Conservation (phyloP, 176 grass and related monocot species). For the Melocanna baccifera region DNA sequence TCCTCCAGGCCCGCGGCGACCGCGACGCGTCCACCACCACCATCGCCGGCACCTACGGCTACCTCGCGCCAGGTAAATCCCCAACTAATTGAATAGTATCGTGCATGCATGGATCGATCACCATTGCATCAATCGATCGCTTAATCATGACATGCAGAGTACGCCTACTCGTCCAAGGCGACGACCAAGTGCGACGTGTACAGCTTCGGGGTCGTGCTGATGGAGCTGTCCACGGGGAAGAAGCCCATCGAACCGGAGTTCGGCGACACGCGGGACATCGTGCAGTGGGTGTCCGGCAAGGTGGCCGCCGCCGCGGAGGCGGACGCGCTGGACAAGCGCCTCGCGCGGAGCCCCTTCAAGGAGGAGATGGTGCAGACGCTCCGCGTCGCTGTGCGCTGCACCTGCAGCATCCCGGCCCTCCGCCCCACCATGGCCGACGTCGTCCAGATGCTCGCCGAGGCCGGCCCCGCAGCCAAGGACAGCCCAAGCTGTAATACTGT, state of each 20-base stretch:
- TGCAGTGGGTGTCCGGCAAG: conserved; percentile 82
- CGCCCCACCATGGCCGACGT: conserved; percentile 96
- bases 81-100: background rate
- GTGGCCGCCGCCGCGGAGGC: conserved; percentile 40
- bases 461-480: conserved; percentile 22
- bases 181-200: conserved; percentile 96
- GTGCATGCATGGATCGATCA: background rate
- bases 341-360: conserved; percentile 68
- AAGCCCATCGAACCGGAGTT: conserved; percentile 96
- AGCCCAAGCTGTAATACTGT: background rate
- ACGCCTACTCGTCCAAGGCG: conserved; percentile 85
- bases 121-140: background rate
- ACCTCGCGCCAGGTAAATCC: conserved; percentile 66
- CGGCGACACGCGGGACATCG: conserved; percentile 77
- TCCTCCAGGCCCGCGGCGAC: conserved; percentile 44
- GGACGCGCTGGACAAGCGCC: conserved; percentile 60
- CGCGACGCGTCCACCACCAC: conserved; percentile 52
- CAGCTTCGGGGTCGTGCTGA: conserved; percentile 84
- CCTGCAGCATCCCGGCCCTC: conserved; percentile 56
- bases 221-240: conserved; percentile 76
- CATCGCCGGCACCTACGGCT: conserved; percentile 88
- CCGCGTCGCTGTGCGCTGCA: conserved; percentile 72
- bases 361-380: conserved; percentile 83
- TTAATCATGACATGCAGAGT: conserved; percentile 40
- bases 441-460: conserved; percentile 79